Percentiles rank a stretch among this genome's conserved stretches.
Conservation (phyloP, 192 early-diverging fungal genomes). For the Rhizoclosmatium sp. region DNA sequence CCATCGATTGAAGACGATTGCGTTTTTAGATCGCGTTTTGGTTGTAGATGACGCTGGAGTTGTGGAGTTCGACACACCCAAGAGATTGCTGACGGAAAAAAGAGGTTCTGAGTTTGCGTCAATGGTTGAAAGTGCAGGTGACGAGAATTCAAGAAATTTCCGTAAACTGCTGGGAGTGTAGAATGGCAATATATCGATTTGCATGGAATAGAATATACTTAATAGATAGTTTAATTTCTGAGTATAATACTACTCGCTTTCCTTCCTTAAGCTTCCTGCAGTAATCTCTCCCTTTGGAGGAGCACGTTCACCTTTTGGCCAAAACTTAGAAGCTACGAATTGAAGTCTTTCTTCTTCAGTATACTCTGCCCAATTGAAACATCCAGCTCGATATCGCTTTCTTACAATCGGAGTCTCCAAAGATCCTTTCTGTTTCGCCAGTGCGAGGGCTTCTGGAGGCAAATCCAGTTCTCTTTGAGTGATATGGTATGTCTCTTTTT, state of each 20-base stretch:
- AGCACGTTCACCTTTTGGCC: constrained; percentile 36
- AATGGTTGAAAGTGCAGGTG: no score
- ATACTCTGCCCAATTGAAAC: constrained; percentile 66
- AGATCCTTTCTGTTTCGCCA: constrained; percentile 40
- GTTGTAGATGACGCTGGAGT: constrained; percentile 54
- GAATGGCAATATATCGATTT: no score
- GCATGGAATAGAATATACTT: no score
- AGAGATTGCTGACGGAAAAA: no score
- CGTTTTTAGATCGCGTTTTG: constrained; percentile 56
- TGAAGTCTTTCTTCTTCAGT: constrained; percentile 41
- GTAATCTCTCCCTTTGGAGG: constrained; percentile 48
- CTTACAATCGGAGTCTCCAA: constrained; percentile 40
- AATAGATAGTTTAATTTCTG: no score
- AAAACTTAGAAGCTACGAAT: constrained; percentile 53
- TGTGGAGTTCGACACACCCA: constrained; percentile 34
- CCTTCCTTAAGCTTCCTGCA: background rate
- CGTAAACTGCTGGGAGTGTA: no score
- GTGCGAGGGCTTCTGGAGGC: constrained; percentile 27
- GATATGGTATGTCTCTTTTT: constrained; percentile 54
- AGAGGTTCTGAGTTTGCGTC: no score
- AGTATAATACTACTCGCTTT: no score
- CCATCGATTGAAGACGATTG: constrained; percentile 42
- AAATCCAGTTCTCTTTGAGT: constrained; percentile 1
- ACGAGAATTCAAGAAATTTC: no score
- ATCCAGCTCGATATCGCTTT: constrained; percentile 45